Conservation (phyloP, 306 rosid species). For the Medicago ruthenica region DNA sequence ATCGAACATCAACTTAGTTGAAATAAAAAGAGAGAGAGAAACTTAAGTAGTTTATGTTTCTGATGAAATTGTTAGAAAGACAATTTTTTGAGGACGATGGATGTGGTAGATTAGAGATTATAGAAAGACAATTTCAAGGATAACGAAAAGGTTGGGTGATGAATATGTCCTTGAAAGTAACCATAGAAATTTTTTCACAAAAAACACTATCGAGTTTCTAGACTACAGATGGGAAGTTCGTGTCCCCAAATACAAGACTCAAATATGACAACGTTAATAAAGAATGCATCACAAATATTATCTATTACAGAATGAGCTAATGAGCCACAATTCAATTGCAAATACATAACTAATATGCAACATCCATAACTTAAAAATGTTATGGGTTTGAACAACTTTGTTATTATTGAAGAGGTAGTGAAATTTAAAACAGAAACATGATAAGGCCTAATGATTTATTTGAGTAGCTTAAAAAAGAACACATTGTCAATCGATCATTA, state of each 20-base stretch:
- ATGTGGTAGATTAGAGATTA: conserved; percentile 24
- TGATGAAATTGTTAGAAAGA: not conserved
- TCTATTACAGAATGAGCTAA: conserved; percentile 1
- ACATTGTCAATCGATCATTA: not conserved
- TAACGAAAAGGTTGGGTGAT: not conserved
- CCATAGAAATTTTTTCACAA: not conserved
- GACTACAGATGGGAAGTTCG: conserved; percentile 23
- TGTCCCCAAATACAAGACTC: not conserved
- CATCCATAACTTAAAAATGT: conserved; percentile 14
- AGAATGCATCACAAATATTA: conserved; percentile 28
- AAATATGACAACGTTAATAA: conserved; percentile 11
- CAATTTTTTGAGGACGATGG: conserved; percentile 26
- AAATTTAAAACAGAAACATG: not conserved
- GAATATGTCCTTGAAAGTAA: conserved; percentile 23
- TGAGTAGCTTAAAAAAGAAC: not conserved
- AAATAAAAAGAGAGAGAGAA: conserved; percentile 24
- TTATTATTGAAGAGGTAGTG: not conserved
- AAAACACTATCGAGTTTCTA: conserved; percentile 31
- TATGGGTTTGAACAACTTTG: not conserved
- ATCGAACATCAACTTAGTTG: conserved; percentile 34
- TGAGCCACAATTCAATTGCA: conserved; percentile 12
- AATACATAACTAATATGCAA: conserved; percentile 9
- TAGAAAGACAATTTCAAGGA: conserved; percentile 31
- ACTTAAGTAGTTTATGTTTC: not conserved
- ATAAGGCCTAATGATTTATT: conserved; percentile 28